Evolutionary conservation across 805 yeast species (phyloP), one percentile per base, ranked within the genome.

Genomic region (Babjeviella inositovora): DNA sequence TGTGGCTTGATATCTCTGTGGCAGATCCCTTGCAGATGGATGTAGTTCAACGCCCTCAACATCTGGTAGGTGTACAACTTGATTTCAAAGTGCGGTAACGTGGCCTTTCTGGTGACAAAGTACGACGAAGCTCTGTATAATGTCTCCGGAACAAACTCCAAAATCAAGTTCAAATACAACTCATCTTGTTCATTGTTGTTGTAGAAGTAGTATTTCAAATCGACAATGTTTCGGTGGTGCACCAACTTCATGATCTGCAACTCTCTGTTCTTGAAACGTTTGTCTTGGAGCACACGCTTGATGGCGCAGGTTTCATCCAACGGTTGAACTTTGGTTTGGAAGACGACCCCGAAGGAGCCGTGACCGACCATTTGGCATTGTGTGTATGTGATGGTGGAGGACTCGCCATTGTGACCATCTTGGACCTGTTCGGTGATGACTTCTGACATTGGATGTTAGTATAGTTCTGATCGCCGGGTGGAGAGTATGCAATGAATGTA

Each of bases 291-390:
- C n/a, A 90, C 99, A 36, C 93, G 68, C 50, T 90, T 90, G 43
- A 90, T 82, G 23, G 98, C 98, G 11, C 87, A 92, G 19, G 70
- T 64, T 37, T 73, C 79, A 29, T 76, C 70, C 12, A 76, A 61
- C 10, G 87, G 84, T 30, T 66, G 41, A 18, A 90, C 57, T 28
- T 67, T 70, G 5, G 94, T 82, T 35, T 81, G 90, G 44, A 82
- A 84, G n/a, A 90, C 98, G 16, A 84, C 85, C 3, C 98, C 98
- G 53, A 90, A 90, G n/a, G 97, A 85, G 7, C 98, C 98, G 48
- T 81, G 92, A n/a, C 98, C 98, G 19, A 87, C 90, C 62, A 85
- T 84, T 34, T 80, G 76, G 19, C 80, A 67, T 38, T 75, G 82
- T 10, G 85, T 75, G 51, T 80, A 82, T 23, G 72, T 68, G 26